Percentiles rank a stretch among this genome's conserved stretches.
Evolutionary conservation across 2,329 filamentous ascomycete genomes (phyloP).

Genomic region (Monilinia polystroma): DNA sequence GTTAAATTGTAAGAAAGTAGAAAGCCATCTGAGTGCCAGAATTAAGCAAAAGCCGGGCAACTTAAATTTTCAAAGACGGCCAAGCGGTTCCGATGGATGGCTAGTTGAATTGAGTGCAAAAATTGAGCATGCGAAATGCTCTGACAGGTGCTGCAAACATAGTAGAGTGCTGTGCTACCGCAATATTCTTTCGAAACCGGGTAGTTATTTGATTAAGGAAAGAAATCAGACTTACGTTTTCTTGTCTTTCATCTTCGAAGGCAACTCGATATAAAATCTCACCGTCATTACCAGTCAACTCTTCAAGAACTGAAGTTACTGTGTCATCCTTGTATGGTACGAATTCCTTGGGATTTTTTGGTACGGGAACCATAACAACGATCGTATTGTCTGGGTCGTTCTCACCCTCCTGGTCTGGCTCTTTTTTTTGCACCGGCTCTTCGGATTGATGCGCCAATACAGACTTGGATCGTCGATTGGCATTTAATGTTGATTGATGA

Average conservation of each 20-base stretch:
- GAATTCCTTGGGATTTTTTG: conserved; percentile 37
- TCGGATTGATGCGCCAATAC: conserved; percentile 32
- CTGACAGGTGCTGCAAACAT: neutral
- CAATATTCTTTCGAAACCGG: conserved; percentile 1
- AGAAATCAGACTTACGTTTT: conserved; percentile 36
- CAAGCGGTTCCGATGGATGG: neutral
- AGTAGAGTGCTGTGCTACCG: neutral
- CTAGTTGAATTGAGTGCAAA: neutral
- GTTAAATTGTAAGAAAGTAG: neutral
- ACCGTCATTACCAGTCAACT: conserved; percentile 29
- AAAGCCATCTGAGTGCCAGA: neutral
- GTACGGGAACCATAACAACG: conserved; percentile 34
- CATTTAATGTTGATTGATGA: conserved; percentile 26
- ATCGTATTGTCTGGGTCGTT: conserved; percentile 24
- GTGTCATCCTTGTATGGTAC: conserved; percentile 34
- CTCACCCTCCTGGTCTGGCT: conserved; percentile 6
- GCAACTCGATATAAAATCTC: conserved; percentile 36
- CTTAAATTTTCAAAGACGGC: neutral
- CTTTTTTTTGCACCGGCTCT: conserved; percentile 27
- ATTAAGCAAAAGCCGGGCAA: neutral
- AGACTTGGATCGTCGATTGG: conserved; percentile 28
- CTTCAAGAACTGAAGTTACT: conserved; percentile 38
- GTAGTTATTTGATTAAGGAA: neutral
- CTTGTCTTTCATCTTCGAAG: conserved; percentile 39
- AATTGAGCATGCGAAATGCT: neutral